Evolutionary conservation across 2,329 filamentous ascomycete species (phyloP).

Genomic region (Hypoxylon sp.): DNA sequence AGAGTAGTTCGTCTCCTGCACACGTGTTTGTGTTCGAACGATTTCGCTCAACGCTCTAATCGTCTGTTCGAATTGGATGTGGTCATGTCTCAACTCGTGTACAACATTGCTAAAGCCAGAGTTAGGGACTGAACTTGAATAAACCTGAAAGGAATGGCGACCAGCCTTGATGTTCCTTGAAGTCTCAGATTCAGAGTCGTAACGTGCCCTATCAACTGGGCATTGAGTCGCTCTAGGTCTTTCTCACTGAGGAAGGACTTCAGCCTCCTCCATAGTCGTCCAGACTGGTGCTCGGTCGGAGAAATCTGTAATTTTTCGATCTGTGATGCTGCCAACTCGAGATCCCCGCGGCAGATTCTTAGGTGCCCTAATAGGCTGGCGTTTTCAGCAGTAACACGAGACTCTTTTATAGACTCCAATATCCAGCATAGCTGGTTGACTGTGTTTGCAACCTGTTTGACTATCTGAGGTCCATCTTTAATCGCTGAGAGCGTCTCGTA

Average conservation of each 20-base stretch:
- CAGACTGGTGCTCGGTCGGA: not conserved
- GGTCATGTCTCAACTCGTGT: not conserved
- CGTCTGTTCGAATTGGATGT: not conserved
- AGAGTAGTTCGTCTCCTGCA: not conserved
- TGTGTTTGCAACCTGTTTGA: not conserved
- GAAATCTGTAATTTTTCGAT: not conserved
- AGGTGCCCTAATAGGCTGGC: not conserved
- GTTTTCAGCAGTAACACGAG: not conserved
- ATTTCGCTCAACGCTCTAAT: not conserved
- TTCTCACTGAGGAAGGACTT: slow-evolving; percentile 2
- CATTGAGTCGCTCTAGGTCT: not conserved
- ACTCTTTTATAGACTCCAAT: not conserved
- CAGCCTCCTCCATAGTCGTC: not conserved
- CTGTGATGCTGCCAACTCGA: not conserved
- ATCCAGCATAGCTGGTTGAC: slow-evolving; percentile 4
- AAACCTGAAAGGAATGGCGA: not conserved
- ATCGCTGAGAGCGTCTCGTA: slow-evolving; percentile 5
- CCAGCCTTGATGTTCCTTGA: not conserved
- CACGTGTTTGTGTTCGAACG: not conserved
- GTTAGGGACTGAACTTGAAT: not conserved
- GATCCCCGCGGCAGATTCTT: not conserved
- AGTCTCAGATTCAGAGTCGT: slow-evolving; percentile 3
- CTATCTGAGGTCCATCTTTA: slow-evolving; percentile 5
- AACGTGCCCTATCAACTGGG: not conserved
- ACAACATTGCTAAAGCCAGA: not conserved